Evolutionary conservation across 129 eudicot species (phyloP), one percentile per base, ranked within the genome.

Genomic region (Helichrysum umbraculigerum): DNA sequence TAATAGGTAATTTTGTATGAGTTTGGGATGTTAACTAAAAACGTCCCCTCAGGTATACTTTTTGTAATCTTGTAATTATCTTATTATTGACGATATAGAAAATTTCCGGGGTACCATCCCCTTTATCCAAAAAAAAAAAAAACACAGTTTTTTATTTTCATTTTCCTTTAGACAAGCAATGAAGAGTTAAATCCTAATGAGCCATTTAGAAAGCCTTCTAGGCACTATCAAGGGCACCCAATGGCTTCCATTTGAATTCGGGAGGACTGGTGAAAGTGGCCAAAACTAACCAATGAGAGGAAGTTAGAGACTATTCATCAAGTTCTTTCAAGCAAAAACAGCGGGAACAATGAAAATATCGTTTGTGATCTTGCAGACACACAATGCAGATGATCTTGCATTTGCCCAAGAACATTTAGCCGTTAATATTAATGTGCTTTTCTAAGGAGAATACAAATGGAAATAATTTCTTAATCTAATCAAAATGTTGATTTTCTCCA

Each of bases 401-500:
- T 51, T n/a, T 32, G 80, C 4, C 57, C 66, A 51, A 22, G 7
- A n/a, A n/a, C 66, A 76, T 16, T 66, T 65, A 2, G 11, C 16
- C 41, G 22, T n/a, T 19, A 65, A 50, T 39, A 39, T 11, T 44
- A 11, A 44, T 52, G 25, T 52, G 44, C 6, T 35, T 51, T 54
- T 52, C 57, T 52, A 17, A 66, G 67, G 79, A 54, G 66, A 34
- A 34, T 52, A 32, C 52, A 32, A 34, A 52, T 66, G 30, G 25
- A 37, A 44, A 66, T 34, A 52, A 51, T 3, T 37, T 66, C 25
- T 37, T 14, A 37, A 19, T 71, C 65, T 30, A 68, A 76, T 66
- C 66, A 66, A 20, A 54, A 76, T 54, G 67, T 66, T 66, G 3
- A 66, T 44, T 33, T 66, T 76, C 67, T 34, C 66, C 73, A 76